Base-by-base conservation (phyloP, 2,329 filamentous ascomycete genomes). In the Cladophialophora chaetospira region DNA sequence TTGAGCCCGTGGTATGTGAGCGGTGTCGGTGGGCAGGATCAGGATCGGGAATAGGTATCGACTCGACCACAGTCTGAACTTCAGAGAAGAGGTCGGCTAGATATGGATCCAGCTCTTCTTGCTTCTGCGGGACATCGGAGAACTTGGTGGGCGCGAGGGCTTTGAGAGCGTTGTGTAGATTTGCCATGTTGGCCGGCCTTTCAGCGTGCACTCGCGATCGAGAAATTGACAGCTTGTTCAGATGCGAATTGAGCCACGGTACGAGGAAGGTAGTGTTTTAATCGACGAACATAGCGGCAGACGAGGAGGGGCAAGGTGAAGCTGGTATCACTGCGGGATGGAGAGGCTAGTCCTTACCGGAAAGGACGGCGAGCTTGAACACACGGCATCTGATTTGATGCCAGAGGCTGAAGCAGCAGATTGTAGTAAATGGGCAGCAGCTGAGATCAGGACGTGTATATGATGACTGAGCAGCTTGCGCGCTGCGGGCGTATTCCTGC, bases 51-150 rank as follows among this genome's bases (percentile, higher is more conserved):
- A 79, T 70, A 3, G 91, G 91, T 1, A 96, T 82, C 4, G 90
- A 93, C 67, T 92, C 88, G 65, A 88, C 77, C 54, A 95, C 82
- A 15, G 87, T 77, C 66, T 91, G 87, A 17, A 85, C 84, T 58
- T 88, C 80, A 25, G 74, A 75, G 69, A 93, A 88, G 57, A 88
- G 83, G 38, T 79, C 73, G 55, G 74, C 67, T 38, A 88, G 71
- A 68, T 85, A 86, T 5, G 74, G 66, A 17, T 77, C 73, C 36
- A 86, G 77, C 56, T 79, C 73, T 44, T 82, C 74, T 21, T 61
- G 74, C 65, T 50, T 77, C 63, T 63, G 73, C 15, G 78, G 77
- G 28, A 80, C 67, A 21, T 72, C 72, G 29, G 77, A 70, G 79
- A 82, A 86, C 42, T 81, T 74, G 57, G 80, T 73, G 9, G 84